These are phyloP conservation scores for Escallonia herrerae DNA, from an alignment of 129 eudicot species.

Conservation along the genomic window DNA sequence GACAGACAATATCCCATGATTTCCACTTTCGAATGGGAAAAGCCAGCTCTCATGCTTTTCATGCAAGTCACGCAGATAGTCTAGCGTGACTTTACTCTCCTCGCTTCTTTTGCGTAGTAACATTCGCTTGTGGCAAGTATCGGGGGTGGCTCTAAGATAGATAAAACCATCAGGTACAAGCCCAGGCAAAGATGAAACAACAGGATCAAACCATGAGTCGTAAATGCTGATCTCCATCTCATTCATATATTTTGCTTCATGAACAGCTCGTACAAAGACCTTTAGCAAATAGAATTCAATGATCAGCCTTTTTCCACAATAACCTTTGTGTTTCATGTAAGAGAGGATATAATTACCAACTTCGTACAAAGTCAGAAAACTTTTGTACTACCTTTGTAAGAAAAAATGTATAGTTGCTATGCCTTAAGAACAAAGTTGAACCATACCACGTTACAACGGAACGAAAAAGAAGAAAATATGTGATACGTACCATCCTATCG, in stretches of 20 bases:
- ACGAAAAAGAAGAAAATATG: background rate
- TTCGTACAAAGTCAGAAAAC: no score
- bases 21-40: constrained; percentile 61
- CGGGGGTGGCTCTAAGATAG: constrained; percentile 89
- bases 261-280: constrained; percentile 98
- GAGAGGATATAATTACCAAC: background rate
- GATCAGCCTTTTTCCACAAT: no score
- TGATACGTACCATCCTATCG: constrained; percentile 71
- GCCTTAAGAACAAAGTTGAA: no score
- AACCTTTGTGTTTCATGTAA: no score
- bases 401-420: no score
- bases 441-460: background rate
- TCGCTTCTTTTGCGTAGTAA: constrained; percentile 71
- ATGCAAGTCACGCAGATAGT: constrained; percentile 77
- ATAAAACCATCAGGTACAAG: constrained; percentile 88
- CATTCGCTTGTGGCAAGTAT: constrained; percentile 92
- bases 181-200: constrained; percentile 85
- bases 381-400: no score
- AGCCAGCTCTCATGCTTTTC: constrained; percentile 98
- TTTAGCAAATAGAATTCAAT: constrained; percentile 2
- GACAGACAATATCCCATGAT: constrained; percentile 60
- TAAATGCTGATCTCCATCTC: constrained; percentile 97
- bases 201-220: constrained; percentile 97
- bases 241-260: constrained; percentile 96
- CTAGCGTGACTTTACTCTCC: constrained; percentile 90